These are phyloP conservation scores for Apiotrichum gracile DNA, from an alignment of 1,284 basidiomycete genomes.

Conservation along the genomic window DNA sequence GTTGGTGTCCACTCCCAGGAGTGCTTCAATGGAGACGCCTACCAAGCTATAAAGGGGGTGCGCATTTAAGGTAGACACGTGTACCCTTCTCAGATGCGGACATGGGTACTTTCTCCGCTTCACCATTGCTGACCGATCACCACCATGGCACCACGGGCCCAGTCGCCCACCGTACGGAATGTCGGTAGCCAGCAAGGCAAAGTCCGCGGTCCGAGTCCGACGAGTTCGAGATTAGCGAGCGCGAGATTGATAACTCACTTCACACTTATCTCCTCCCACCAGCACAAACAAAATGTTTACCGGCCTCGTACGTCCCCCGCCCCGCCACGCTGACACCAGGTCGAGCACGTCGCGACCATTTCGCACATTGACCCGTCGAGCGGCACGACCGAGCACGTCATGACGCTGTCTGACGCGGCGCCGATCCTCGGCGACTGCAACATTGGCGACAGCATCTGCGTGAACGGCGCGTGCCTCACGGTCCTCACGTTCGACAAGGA, in stretches of 20 bases:
- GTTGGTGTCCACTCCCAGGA: too few relatives aligned
- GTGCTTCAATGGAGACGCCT: too few relatives aligned
- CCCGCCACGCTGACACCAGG: conserved; percentile 21
- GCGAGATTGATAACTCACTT: too few relatives aligned
- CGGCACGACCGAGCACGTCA: conserved; percentile 53
- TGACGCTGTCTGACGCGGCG: conserved; percentile 69
- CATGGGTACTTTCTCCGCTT: too few relatives aligned
- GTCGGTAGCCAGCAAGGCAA: too few relatives aligned
- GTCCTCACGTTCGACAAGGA: conserved; percentile 70
- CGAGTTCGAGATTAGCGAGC: too few relatives aligned
- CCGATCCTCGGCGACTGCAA: conserved; percentile 84
- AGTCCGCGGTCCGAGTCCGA: too few relatives aligned
- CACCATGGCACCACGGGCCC: too few relatives aligned
- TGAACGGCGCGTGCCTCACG: conserved; percentile 78
- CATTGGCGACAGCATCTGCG: conserved; percentile 90
- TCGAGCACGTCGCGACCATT: conserved; percentile 44
- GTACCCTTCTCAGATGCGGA: too few relatives aligned
- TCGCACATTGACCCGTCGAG: conserved; percentile 35
- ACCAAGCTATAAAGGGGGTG: neutral
- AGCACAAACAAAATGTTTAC: conserved; percentile 40
- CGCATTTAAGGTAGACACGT: neutral
- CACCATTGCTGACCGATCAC: too few relatives aligned
- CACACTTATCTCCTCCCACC: too few relatives aligned
- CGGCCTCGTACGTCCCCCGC: conserved; percentile 31
- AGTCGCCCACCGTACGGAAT: too few relatives aligned